These are phyloP conservation scores for Salinomyces thailandicus DNA, from an alignment of 2,329 filamentous ascomycete genomes.

Conservation along the genomic window DNA sequence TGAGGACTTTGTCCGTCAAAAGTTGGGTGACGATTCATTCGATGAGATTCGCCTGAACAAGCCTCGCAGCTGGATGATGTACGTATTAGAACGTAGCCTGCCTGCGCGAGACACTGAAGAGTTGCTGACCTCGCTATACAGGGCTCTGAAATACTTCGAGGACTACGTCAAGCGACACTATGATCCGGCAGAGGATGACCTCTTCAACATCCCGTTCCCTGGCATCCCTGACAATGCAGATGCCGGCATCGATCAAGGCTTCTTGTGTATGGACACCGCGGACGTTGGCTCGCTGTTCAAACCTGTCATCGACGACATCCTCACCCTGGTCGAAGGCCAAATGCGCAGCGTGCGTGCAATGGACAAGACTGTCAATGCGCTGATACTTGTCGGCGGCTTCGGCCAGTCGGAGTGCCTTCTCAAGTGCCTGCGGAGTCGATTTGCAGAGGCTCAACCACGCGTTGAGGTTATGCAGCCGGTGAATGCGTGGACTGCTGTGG, in stretches of 20 bases:
- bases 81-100: too few relatives aligned
- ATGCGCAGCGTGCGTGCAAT: constrained; percentile 27
- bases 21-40: constrained; percentile 54
- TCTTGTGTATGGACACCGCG: constrained; percentile 59
- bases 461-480: constrained; percentile 73
- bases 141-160: constrained; percentile 66
- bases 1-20: constrained; percentile 58
- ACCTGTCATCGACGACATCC: constrained; percentile 57
- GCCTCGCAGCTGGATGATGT: constrained; percentile 58
- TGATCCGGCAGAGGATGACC: constrained; percentile 51
- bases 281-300: constrained; percentile 51
- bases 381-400: constrained; percentile 69
- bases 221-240: constrained; percentile 64
- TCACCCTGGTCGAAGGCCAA: constrained; percentile 36
- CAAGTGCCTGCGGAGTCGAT: constrained; percentile 56
- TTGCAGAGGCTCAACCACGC: constrained; percentile 39
- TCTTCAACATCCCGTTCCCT: constrained; percentile 66
- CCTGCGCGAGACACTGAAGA: too few relatives aligned
- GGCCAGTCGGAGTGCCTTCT: constrained; percentile 61
- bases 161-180: constrained; percentile 79
- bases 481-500: constrained; percentile 70
- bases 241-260: constrained; percentile 61
- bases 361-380: constrained; percentile 40
- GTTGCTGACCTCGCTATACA: too few relatives aligned
- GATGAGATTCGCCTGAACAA: constrained; percentile 66